Conservation (phyloP, 148 eudicot genomes). For the Camellia japonica region DNA sequence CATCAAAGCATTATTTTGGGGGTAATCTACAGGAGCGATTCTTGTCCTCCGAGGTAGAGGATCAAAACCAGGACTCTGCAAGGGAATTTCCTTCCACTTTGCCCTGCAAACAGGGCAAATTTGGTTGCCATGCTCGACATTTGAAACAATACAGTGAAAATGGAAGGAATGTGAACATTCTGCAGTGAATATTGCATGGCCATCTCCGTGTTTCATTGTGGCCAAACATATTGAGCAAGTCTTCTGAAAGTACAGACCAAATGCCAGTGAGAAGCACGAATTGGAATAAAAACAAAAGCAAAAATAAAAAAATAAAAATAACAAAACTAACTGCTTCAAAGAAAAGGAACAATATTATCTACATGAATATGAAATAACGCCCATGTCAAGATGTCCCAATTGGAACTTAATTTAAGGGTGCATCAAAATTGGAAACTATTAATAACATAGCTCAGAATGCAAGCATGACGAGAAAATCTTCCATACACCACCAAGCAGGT, state of each 20-base stretch:
- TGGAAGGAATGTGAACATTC: constrained; percentile 90
- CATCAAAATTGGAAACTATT: not conserved
- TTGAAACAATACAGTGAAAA: constrained; percentile 75
- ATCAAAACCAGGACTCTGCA: constrained; percentile 47
- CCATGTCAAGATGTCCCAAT: no score
- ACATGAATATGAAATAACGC: no score
- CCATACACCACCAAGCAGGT: no score
- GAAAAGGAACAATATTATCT: not conserved
- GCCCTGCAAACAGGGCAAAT: constrained; percentile 82
- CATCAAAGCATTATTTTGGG: constrained; percentile 36
- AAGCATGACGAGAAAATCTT: not conserved
- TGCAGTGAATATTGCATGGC: constrained; percentile 85
- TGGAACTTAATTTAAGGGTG: not conserved
- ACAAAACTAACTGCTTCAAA: not conserved
- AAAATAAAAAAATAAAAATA: not conserved
- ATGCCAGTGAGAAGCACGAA: constrained; percentile 5
- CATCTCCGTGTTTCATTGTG: constrained; percentile 59
- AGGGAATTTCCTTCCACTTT: constrained; percentile 75
- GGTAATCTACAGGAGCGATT: constrained; percentile 35
- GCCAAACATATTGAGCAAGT: constrained; percentile 76
- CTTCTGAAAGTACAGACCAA: constrained; percentile 36
- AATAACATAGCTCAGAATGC: not conserved
- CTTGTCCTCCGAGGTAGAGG: constrained; percentile 39
- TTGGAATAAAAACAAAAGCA: not conserved
- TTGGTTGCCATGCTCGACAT: constrained; percentile 73